Base-by-base conservation (phyloP, 78 protist species). In the Protostelium mycophagum region DNA sequence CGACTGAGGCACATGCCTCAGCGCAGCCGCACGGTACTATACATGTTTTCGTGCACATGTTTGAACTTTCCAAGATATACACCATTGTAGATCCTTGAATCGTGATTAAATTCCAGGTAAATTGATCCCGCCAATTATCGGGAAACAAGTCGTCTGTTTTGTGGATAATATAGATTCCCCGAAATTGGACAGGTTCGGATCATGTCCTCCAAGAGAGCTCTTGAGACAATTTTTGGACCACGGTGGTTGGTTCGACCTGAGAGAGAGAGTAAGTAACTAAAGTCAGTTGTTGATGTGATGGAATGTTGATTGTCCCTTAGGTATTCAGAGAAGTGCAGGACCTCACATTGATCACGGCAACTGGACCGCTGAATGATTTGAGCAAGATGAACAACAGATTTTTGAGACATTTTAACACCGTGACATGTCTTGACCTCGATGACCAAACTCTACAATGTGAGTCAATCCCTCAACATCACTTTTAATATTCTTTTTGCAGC, bases 121-220 rank as follows among this genome's bases (percentile, higher is more conserved):
- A 51, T 51, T 92, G 37, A 89, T 83, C 37, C 97, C 96, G 0
- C 97, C 99, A 28, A 95, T 95, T 28, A 37, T 90, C 34, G 97
- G 96, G 37, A 92, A 88, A 37, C 38, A 89, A 35, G 0, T 73
- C 38, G 89, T 93, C n/a, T 34, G 96, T 25, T 97, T 98, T 38
- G 95, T 98, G 36, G 99, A 98, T 87, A 98, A 98, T 63, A 85
- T 98, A 84, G 97, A 98, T 95, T 95, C 97, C 98, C 98, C 99
- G n/a, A 36, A 89, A 25, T 83, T 31, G 5, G 96, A 95, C 88
- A 37, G 34, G 86, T 97, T 94, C 86, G 96, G 96, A 0, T 98
- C 99, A 25, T 98, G 96, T 89, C 99, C 98, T 34, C 98, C 99
- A 23, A 91, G 96, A 37, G 98, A 97, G 93, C 86, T 98, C 63